Evolutionary conservation across 176 grass and related monocot genomes (phyloP).

Genomic region (Calamus simplicifolius): DNA sequence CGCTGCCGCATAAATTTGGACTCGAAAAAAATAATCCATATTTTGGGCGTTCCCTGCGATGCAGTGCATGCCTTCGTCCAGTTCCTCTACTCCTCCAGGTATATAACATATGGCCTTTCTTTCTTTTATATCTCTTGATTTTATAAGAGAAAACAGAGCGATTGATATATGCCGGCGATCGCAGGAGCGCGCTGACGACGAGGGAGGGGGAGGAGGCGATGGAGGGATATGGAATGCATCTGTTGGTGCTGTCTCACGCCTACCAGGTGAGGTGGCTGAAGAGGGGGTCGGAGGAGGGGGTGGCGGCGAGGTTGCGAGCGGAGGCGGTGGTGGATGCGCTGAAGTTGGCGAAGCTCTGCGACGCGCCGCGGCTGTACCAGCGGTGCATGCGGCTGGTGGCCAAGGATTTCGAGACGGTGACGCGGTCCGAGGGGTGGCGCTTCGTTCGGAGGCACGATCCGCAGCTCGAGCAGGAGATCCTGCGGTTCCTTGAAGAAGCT

Average conservation of each 20-base stretch:
- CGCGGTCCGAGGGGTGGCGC: conserved; percentile 61
- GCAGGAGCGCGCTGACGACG: not conserved
- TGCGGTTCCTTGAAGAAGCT: conserved; percentile 41
- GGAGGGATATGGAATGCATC: conserved; percentile 39
- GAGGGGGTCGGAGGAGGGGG: conserved; percentile 33
- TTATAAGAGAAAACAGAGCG: no score
- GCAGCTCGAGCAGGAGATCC: conserved; percentile 47
- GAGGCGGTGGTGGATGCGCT: conserved; percentile 56
- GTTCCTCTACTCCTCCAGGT: conserved; percentile 55
- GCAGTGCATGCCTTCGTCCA: conserved; percentile 60
- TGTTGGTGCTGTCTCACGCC: conserved; percentile 77
- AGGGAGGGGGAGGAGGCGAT: conserved; percentile 25
- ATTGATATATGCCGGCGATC: not conserved
- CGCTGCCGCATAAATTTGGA: conserved; percentile 22
- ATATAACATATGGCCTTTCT: no score
- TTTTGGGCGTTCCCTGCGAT: conserved; percentile 51
- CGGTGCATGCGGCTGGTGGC: conserved; percentile 49
- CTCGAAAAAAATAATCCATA: conserved; percentile 28
- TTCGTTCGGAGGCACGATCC: conserved; percentile 64
- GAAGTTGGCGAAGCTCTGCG: conserved; percentile 71
- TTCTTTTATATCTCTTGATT: no score
- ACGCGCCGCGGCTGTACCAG: conserved; percentile 57
- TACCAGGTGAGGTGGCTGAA: conserved; percentile 78
- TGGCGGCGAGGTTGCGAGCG: conserved; percentile 42
- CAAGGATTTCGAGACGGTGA: conserved; percentile 42